Percentiles rank a stretch among this genome's conserved stretches.
phyloP scores from a whole-genome alignment of 441 rosid genomes.

The Melianthus villosus region DNA sequence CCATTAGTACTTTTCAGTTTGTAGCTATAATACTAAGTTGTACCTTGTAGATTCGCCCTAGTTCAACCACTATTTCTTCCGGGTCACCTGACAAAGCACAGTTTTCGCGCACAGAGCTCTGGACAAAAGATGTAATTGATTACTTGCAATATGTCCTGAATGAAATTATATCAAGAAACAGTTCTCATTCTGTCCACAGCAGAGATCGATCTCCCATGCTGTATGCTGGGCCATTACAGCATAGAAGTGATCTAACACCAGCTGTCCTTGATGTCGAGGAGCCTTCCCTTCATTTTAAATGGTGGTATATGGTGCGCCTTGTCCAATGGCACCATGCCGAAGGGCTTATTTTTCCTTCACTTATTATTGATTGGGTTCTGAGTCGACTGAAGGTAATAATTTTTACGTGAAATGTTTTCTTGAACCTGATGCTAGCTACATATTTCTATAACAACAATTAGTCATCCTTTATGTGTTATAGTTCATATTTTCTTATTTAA shows the following conservation, averaged over 20 bases:
- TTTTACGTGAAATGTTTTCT: not conserved
- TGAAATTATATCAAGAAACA: constrained; percentile 50
- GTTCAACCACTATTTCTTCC: constrained; percentile 42
- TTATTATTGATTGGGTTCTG: constrained; percentile 92
- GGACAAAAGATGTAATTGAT: constrained; percentile 95
- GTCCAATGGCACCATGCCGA: constrained; percentile 90
- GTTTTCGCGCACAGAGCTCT: constrained; percentile 62
- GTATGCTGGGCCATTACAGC: constrained; percentile 48
- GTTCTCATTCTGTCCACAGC: constrained; percentile 35
- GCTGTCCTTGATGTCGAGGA: constrained; percentile 53
- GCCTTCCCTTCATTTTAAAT: constrained; percentile 70
- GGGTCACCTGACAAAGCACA: constrained; percentile 65
- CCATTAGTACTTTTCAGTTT: no score
- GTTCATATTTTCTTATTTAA: no score
- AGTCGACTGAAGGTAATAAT: constrained; percentile 61
- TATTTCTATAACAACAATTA: not conserved
- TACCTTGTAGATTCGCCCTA: constrained; percentile 57
- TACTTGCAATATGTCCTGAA: constrained; percentile 78
- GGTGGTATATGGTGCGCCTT: constrained; percentile 92
- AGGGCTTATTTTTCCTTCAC: constrained; percentile 80
- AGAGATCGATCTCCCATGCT: constrained; percentile 62
- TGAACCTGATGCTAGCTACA: not conserved
- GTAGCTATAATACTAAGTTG: no score
- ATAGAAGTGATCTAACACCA: constrained; percentile 33
- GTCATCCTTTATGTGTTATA: no score